phyloP scores from a whole-genome alignment of 73 alveolate species.

The Paramecium octaurelia region DNA sequence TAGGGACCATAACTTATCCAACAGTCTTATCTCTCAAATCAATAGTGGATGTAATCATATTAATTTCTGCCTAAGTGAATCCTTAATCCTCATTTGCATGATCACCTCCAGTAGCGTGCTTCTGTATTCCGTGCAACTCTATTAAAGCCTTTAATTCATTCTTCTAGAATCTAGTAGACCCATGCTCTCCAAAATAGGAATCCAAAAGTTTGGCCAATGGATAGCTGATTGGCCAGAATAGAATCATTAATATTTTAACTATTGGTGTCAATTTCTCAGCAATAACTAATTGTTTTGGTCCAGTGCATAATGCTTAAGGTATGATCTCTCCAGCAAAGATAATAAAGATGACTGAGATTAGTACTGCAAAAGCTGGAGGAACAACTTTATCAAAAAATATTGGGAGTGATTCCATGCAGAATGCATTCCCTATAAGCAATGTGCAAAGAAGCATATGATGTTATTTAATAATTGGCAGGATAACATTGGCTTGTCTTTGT shows the following conservation, averaged over 20 bases:
- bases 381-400: constrained; percentile 88
- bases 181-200: constrained; percentile 65
- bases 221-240: constrained; percentile 65
- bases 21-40: constrained; percentile 64
- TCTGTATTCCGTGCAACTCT: constrained; percentile 1
- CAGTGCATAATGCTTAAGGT: constrained; percentile 97
- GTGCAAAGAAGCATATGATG: constrained; percentile 95
- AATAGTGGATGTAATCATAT: constrained; percentile 72
- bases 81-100: constrained; percentile 54
- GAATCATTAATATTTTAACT: constrained; percentile 73
- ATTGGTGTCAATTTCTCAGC: constrained; percentile 90
- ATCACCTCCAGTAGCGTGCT: not conserved
- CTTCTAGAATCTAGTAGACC: constrained; percentile 20
- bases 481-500: constrained; percentile 64
- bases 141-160: constrained; percentile 54
- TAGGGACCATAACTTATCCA: constrained; percentile 68
- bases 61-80: constrained; percentile 62
- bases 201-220: constrained; percentile 82
- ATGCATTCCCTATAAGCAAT: constrained; percentile 88
- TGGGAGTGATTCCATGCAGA: constrained; percentile 95
- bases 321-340: constrained; percentile 92
- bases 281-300: constrained; percentile 87
- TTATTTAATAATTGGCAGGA: constrained; percentile 76
- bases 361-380: constrained; percentile 83
- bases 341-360: constrained; percentile 89